Base-by-base conservation (phyloP, 495 filamentous ascomycete species). In the Trichoderma gamsii region DNA sequence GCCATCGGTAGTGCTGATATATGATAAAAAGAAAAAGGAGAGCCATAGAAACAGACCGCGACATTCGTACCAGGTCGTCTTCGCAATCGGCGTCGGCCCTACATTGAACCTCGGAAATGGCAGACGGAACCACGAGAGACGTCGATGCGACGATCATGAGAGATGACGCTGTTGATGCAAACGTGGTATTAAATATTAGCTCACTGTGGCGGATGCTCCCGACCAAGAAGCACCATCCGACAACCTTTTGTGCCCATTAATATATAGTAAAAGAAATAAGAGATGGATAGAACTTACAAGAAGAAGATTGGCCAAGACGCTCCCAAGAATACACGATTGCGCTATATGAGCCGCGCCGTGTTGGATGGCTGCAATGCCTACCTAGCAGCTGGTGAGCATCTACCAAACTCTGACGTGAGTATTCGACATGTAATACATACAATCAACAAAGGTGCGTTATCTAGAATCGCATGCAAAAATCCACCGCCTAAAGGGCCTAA, bases 1-100 rank as follows among this genome's bases (percentile, higher is more conserved):
- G n/a, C 49, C 49, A 52, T 52, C 49, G 16, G 21, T 52, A 52
- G 49, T 52, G 49, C 49, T 52, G 49, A 21, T 52, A 52, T 23
- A 52, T 21, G 25, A 52, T 4, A 4, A 52, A 52, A 21, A 52
- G 49, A 23, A 52, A 52, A 7, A 52, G n/a, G 4, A 52, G n/a
- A 21, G 49, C 49, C 9, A 52, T 3, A 23, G 49, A 52, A 11
- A 52, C 49, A 11, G 49, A 52, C 7, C 21, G 49, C n/a, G 49
- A 52, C 49, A 52, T 52, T 52, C n/a, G 49, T 21, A 52, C 4
- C 49, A 52, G 9, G 8, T 52, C 9, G 9, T 52, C 49, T 52
- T 52, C 21, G 21, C 49, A 52, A 23, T 52, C 49, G 4, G 49
- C 18, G 49, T 52, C 49, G 21, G 21, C 49, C 6, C 18, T 21